Evolutionary conservation across 1,284 basidiomycete genomes (phyloP), one percentile per base, ranked within the genome.

Genomic region (Marasmius sp.): DNA sequence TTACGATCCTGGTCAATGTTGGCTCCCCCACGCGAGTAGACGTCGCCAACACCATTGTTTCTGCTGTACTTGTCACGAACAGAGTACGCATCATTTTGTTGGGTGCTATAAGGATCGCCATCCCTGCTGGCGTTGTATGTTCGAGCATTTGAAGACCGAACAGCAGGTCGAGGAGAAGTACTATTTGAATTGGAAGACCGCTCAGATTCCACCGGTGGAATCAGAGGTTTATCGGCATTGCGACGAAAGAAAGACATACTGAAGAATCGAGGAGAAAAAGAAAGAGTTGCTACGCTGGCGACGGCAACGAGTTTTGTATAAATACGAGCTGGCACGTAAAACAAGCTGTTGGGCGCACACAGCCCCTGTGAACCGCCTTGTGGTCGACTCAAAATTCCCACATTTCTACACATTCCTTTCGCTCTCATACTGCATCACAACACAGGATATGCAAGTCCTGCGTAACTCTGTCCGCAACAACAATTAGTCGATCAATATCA

Each of bases 91-190:
- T 64, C 69, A 58, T 67, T 66, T 63, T 34, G 66, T 45, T 53
- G 64, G 49, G 63, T 67, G 59, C 72, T 74, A 67, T 83, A 82
- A 22, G 77, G 81, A 68, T 89, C 85, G 36, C 85, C 86, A 71
- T 90, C 87, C 58, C 87, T 80, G 72, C 86, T 90, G 64, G 86
- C 71, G 61, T 86, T 77, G 67, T 91, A 91, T 9, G 87, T 86
- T 65, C 74, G 80, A 48, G 86, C 77, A 62, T 74, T 81, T n/a
- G 87, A 85, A 1, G 33, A 18, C 59, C 80, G 82, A 67, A 81
- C 79, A 34, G 80, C 72, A 60, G 80, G 77, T 51, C 74, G 78
- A 60, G 80, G 72, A 48, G 80, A 78, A 14, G 74, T 72, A 64
- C 71, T 76, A 66, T 73, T 76, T 6, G 52, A n/a, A 56, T 68